Percentiles rank a stretch among this genome's conserved stretches.
phyloP scores from a whole-genome alignment of 73 alveolate genomes.

The Uronychia binucleata region DNA sequence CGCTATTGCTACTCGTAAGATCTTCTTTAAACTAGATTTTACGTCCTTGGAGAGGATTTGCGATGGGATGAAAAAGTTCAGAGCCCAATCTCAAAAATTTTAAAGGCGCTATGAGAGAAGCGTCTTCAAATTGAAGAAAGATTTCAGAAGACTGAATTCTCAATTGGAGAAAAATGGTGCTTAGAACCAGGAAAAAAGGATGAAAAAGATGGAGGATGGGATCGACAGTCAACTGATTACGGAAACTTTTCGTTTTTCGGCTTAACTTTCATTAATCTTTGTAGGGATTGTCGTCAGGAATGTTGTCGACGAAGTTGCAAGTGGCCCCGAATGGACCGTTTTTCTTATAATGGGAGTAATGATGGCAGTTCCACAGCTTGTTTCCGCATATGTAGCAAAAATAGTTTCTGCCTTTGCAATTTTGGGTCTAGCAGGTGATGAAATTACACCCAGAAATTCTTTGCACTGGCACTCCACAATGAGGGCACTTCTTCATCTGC shows the following conservation, averaged over 20 bases:
- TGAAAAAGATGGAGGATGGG: too few species aligned
- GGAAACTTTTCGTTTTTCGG: too few species aligned
- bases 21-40: too few species aligned
- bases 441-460: slow-evolving; percentile 7
- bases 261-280: neutral
- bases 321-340: slow-evolving; percentile 26
- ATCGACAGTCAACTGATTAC: too few species aligned
- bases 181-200: too few species aligned
- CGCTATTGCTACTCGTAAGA: too few species aligned
- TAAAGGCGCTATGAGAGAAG: neutral
- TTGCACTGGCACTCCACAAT: slow-evolving; percentile 8
- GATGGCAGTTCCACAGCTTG: neutral
- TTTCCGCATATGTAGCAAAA: slow-evolving; percentile 21
- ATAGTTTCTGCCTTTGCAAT: neutral
- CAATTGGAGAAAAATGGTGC: too few species aligned
- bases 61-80: neutral
- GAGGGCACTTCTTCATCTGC: slow-evolving; percentile 18
- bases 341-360: slow-evolving; percentile 21
- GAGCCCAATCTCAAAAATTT: neutral
- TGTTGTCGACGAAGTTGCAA: slow-evolving; percentile 13
- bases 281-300: neutral
- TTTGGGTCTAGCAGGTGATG: neutral
- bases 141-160: too few species aligned
- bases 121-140: too few species aligned
- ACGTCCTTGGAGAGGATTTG: neutral